Evolutionary conservation across 805 yeast species (phyloP).

Genomic region (Nakazawaea anatomiae): DNA sequence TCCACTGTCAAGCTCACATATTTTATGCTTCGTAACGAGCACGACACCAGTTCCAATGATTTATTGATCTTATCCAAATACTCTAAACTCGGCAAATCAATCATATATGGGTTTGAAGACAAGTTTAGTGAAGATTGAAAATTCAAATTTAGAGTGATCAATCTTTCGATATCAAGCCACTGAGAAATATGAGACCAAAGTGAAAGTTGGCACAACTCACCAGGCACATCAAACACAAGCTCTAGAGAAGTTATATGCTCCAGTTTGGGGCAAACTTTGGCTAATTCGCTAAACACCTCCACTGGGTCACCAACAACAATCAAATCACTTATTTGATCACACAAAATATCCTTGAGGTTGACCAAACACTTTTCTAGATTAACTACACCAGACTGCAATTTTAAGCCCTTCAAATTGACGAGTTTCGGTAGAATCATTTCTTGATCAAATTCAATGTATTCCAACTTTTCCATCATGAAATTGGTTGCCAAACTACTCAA

Average conservation of each 20-base stretch:
- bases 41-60: neutral
- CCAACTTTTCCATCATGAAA: neutral
- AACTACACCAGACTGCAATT: neutral
- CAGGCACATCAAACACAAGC: neutral
- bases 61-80: neutral
- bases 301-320: neutral
- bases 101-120: slow-evolving; percentile 3
- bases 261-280: neutral
- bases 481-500: neutral
- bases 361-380: neutral
- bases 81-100: neutral
- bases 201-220: neutral
- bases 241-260: neutral
- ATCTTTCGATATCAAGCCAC: too few relatives aligned
- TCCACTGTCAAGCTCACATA: neutral
- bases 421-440: neutral
- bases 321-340: neutral
- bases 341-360: neutral
- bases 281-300: neutral
- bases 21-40: neutral
- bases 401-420: neutral
- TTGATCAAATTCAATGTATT: neutral
- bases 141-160: neutral
- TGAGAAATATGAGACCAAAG: neutral
- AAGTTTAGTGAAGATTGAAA: slow-evolving; percentile 1